Evolutionary conservation across 2,329 filamentous ascomycete species (phyloP).

Genomic region (Fusarium torreyae): DNA sequence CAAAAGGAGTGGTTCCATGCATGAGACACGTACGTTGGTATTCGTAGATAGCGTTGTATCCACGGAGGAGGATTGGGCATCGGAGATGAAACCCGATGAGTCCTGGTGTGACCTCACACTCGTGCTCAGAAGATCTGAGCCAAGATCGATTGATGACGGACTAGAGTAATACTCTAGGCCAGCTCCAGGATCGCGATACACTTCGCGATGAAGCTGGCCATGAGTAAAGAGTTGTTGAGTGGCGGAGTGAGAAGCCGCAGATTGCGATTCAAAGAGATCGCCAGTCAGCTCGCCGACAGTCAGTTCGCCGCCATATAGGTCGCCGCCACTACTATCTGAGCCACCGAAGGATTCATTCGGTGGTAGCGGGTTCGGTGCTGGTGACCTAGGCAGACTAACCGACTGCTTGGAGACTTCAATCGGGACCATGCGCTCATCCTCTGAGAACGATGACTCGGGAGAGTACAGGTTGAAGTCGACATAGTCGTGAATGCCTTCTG

Average conservation of each 20-base stretch:
- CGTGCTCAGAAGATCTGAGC: constrained; percentile 13
- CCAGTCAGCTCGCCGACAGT: neutral
- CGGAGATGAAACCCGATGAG: constrained; percentile 3
- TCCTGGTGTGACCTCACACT: constrained; percentile 7
- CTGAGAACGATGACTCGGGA: constrained; percentile 63
- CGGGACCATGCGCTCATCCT: constrained; percentile 63
- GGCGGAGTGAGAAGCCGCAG: constrained; percentile 1
- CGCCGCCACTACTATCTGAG: constrained; percentile 10
- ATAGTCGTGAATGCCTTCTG: constrained; percentile 57
- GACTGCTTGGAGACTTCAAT: constrained; percentile 46
- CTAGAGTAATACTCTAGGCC: constrained; percentile 19
- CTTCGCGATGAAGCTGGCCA: constrained; percentile 25
- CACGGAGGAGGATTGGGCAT: constrained; percentile 11
- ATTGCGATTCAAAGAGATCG: constrained; percentile 19
- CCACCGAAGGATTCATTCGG: constrained; percentile 30
- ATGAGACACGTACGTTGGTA: constrained; percentile 39
- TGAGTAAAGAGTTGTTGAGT: constrained; percentile 20
- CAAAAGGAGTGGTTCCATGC: neutral
- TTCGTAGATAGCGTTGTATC: constrained; percentile 10
- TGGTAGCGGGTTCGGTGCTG: constrained; percentile 24
- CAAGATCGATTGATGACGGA: constrained; percentile 21
- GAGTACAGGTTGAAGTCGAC: constrained; percentile 71
- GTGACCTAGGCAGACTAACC: constrained; percentile 38
- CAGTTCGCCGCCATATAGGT: constrained; percentile 4
- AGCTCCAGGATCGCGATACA: constrained; percentile 41